These are phyloP conservation scores for Rhodotorula sphaerocarpa DNA, from an alignment of 768 basidiomycete genomes.

Conservation along the genomic window DNA sequence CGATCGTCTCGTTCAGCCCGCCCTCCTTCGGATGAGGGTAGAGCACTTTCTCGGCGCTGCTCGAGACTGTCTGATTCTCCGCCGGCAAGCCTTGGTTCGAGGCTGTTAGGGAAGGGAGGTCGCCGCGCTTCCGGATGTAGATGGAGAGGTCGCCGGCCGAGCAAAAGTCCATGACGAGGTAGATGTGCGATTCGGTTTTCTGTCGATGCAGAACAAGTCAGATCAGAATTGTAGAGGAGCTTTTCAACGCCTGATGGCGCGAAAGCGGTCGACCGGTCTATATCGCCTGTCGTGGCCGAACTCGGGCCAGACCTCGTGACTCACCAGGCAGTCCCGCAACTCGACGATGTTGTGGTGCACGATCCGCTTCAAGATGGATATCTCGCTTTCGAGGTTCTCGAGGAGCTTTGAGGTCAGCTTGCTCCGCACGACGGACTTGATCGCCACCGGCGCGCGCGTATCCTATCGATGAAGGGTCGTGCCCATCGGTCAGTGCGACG, in stretches of 20 bases:
- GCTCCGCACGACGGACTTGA: conserved; percentile 85
- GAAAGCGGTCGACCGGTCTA: no score
- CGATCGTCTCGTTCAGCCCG: conserved; percentile 79
- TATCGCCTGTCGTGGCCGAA: no score
- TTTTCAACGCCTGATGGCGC: no score
- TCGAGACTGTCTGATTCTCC: conserved; percentile 1
- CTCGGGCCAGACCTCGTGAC: no score
- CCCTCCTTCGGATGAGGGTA: conserved; percentile 87
- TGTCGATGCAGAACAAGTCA: conserved; percentile 18
- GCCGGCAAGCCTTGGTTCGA: conserved; percentile 27
- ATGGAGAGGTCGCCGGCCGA: conserved; percentile 90
- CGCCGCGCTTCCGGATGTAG: conserved; percentile 96
- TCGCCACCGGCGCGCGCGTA: conserved; percentile 51
- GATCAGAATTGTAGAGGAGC: not conserved
- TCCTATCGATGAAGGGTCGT: conserved; percentile 12
- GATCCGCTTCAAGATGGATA: conserved; percentile 87
- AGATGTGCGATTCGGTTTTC: conserved; percentile 53
- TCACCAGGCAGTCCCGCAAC: conserved; percentile 82
- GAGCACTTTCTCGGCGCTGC: conserved; percentile 50
- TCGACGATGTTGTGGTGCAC: conserved; percentile 88
- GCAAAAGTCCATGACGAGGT: conserved; percentile 96
- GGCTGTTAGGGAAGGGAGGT: conserved; percentile 65
- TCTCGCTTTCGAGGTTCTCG: conserved; percentile 97
- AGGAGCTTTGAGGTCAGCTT: conserved; percentile 84
- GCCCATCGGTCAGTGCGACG: no score